Base-by-base conservation (phyloP, 768 basidiomycete genomes). In the Hypsizygus marmoreus region DNA sequence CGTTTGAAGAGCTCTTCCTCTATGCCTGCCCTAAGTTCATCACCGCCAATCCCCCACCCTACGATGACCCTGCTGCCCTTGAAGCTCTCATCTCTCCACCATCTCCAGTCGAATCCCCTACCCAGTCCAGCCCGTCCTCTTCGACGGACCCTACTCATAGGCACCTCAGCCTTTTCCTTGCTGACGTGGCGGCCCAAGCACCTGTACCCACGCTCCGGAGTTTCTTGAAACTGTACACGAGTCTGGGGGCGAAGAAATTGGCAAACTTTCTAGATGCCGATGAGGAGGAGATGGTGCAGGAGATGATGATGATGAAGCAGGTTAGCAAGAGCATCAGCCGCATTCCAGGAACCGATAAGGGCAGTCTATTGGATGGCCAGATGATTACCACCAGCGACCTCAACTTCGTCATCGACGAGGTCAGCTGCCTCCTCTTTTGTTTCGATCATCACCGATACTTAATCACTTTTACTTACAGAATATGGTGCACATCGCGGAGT, bases 1-100 rank as follows among this genome's bases (percentile, higher is more conserved):
- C 88, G 2, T 95, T 88, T 67, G 86, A 92, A 65, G 94, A 97
- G 65, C 86, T 98, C 43, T 99, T 93, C 79, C 69, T 90, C 6
- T 91, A 90, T 49, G 91, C 95, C 16, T 95, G 93, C 65, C 97
- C 97, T 3, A 95, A 97, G 65, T 97, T 97, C 74, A 95, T 99
- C 66, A 81, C 81, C 13, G 93, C 95, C 52, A 95, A 93, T 64
- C 83, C 94, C 11, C 95, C 95, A 2, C 93, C 94, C 4, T 97
- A 95, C 69, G 88, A 95, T 28, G 90, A 95, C 59, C 67, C 81
- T 0, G 69, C 72, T 4, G 74, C 79, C 0, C 77, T 95, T 40
- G 70, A 76, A 14, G 60, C 68, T 8, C 72, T 86, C 47, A 58
- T 77, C 29, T 55, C 64, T 22, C 67, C 73, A n/a, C 57, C 58